Percentiles rank a stretch among this genome's conserved stretches.
Conservation (phyloP, 1,284 basidiomycete genomes). For the Malassezia obtusa region DNA sequence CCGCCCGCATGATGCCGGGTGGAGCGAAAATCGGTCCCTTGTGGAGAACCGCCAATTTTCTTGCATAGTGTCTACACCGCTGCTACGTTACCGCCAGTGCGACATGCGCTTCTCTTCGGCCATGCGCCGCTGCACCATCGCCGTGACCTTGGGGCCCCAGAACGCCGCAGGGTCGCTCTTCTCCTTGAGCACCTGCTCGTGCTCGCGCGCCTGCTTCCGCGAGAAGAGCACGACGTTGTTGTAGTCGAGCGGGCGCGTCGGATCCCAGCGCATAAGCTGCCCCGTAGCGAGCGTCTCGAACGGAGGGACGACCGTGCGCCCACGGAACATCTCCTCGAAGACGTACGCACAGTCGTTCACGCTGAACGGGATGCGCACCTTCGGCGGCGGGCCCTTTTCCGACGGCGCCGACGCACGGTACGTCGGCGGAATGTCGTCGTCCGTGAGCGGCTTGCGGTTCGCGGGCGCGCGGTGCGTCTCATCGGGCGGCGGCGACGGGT, state of each 20-base stretch:
- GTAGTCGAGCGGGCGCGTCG: slow-evolving; percentile 34
- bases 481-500: slow-evolving; percentile 16
- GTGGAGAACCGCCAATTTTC: not conserved
- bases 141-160: slow-evolving; percentile 33
- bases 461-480: not conserved
- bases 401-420: not conserved
- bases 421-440: slow-evolving; percentile 10
- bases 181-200: slow-evolving; percentile 31
- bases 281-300: slow-evolving; percentile 24
- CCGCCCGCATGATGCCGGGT: not conserved
- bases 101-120: slow-evolving; percentile 30
- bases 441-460: not conserved
- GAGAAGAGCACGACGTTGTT: slow-evolving; percentile 40
- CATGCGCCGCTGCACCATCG: slow-evolving; percentile 32
- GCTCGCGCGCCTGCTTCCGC: slow-evolving; percentile 31
- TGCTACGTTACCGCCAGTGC: slow-evolving; percentile 15
- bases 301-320: slow-evolving; percentile 37
- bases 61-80: not conserved
- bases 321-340: slow-evolving; percentile 41
- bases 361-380: slow-evolving; percentile 32
- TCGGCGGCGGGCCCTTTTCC: slow-evolving; percentile 7
- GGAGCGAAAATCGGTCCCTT: not conserved
- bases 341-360: slow-evolving; percentile 41
- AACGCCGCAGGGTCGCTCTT: slow-evolving; percentile 32
- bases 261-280: slow-evolving; percentile 40